Evolutionary conservation across 805 yeast genomes (phyloP), one percentile per base, ranked within the genome.

Genomic region (Teunomyces gatunensis): DNA sequence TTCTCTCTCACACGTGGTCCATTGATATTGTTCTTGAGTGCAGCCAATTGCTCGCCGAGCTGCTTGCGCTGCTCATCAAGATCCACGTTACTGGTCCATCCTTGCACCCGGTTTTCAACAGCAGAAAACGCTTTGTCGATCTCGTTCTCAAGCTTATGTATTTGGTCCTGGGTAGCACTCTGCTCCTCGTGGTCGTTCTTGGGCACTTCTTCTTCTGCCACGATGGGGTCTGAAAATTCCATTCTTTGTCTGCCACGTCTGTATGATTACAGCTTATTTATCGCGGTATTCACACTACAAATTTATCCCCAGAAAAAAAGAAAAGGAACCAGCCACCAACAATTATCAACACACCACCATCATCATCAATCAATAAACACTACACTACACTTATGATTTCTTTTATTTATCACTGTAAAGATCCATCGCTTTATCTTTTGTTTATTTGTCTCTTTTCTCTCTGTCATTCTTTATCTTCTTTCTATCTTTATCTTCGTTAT

Each of bases 151-250:
- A 83, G 57, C 54, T 75, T 72, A 18, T 67, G 65, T 45, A 80
- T 79, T 1, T 74, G 73, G 52, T 76, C 71, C 44, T 83, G 85
- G 0, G 88, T 81, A 40, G 61, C 67, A 54, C 77, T 73, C 32
- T 61, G 50, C 20, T 39, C 41, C 6, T 25, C 42, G 10, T 41
- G 41, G 15, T 42, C 27, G 7, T n/a, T 34, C 3, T 12, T 20
- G 9, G 23, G 42, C 6, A 28, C 42, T 36, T 54, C 57, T 9
- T 50, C 53, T 25, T 52, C 47, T 9, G 59, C 55, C 1, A 58
- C 59, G 13, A 58, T 49, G 20, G 74, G 71, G 27, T 67, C 73
- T 28, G 56, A 47, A 42, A 63, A 67, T 23, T 69, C 74, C 74
- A 69, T 69, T 13, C 27, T 25, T 25, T 25, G 11, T 25, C 18